Conservation (phyloP, 2,329 filamentous ascomycete species). For the Alternaria triticimaculans region DNA sequence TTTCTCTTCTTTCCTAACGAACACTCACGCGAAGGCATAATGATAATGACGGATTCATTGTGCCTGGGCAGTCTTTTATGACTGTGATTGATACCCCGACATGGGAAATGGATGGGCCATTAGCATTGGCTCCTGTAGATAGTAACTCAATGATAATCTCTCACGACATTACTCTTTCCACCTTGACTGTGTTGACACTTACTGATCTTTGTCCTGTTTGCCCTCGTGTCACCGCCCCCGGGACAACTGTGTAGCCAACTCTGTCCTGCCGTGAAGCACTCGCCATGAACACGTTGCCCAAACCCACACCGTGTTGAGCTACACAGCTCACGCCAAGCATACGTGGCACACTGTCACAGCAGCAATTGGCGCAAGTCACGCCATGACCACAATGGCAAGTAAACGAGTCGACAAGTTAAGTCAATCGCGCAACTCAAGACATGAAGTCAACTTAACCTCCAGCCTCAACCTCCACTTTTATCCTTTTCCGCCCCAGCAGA, state of each 20-base stretch:
- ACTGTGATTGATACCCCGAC: constrained; percentile 44
- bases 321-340: not conserved
- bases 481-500: not conserved
- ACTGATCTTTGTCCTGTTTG: not conserved
- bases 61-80: constrained; percentile 25
- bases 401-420: not conserved
- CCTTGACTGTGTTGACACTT: not conserved
- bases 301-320: not conserved
- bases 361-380: not conserved
- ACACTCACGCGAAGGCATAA: constrained; percentile 28
- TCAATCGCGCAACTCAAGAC: not conserved
- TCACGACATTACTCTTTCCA: constrained; percentile 1
- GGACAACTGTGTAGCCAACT: not conserved
- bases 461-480: not conserved
- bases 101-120: constrained; percentile 20
- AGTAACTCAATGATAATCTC: constrained; percentile 33
- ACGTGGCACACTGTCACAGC: not conserved
- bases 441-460: not conserved
- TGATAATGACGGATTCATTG: constrained; percentile 31
- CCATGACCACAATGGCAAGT: not conserved
- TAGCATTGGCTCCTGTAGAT: constrained; percentile 28
- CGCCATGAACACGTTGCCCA: no score
- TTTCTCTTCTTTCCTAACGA: constrained; percentile 23
- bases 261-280: not conserved
- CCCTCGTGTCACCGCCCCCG: not conserved